These are phyloP conservation scores for Colletotrichum sp. DNA, from an alignment of 2,329 filamentous ascomycete species.

Conservation along the genomic window DNA sequence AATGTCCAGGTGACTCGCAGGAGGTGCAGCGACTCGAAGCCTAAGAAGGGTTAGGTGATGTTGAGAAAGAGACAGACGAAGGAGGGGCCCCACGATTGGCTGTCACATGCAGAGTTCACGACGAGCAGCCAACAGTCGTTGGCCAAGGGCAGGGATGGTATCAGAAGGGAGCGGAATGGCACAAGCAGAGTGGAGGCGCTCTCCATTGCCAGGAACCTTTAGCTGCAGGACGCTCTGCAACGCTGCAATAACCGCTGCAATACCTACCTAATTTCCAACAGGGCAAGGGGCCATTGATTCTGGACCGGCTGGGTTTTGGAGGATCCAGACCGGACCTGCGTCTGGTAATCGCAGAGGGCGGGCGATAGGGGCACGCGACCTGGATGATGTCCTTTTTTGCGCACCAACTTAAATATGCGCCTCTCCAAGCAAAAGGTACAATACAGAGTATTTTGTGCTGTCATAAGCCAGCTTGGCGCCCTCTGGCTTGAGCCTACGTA, in stretches of 20 bases:
- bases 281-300: background rate
- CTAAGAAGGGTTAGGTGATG: constrained; percentile 3
- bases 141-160: constrained; percentile 6
- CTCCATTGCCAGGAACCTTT: background rate
- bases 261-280: background rate
- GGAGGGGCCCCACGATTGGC: background rate
- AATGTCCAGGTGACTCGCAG: background rate
- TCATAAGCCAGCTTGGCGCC: background rate
- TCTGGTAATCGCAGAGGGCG: background rate
- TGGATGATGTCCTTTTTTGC: background rate
- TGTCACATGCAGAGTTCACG: constrained; percentile 17
- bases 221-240: constrained; percentile 13
- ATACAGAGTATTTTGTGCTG: background rate
- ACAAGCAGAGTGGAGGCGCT: constrained; percentile 6
- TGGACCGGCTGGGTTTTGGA: background rate
- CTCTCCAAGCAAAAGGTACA: background rate
- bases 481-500: background rate
- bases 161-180: background rate
- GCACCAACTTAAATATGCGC: background rate
- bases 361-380: constrained; percentile 20
- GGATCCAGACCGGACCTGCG: background rate
- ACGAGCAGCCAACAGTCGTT: background rate
- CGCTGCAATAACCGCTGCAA: constrained; percentile 12
- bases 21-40: background rate
- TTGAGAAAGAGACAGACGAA: background rate